phyloP scores from a whole-genome alignment of 441 rosid species.

The Manihot esculenta region DNA sequence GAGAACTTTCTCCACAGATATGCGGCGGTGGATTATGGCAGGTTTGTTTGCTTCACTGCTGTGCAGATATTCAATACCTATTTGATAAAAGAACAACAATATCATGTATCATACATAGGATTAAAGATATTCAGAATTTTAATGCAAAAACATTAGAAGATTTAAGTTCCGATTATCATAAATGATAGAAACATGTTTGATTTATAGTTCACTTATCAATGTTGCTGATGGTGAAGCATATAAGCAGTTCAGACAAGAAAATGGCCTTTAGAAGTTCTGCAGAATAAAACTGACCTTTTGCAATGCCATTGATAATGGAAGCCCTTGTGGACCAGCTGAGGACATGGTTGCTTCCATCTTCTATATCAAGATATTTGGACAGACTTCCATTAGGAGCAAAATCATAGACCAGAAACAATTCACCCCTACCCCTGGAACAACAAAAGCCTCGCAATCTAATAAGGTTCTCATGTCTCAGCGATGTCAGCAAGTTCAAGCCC shows the following conservation, averaged over 20 bases:
- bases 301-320: conserved; percentile 76
- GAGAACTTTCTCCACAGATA: conserved; percentile 75
- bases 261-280: not conserved
- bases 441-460: conserved; percentile 79
- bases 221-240: not conserved
- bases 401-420: conserved; percentile 80
- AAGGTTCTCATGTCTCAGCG: conserved; percentile 69
- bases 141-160: too few species aligned
- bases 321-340: conserved; percentile 79
- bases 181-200: too few species aligned
- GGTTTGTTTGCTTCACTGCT: conserved; percentile 51
- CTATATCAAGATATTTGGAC: conserved; percentile 67
- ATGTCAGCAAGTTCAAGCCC: conserved; percentile 66
- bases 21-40: conserved; percentile 60
- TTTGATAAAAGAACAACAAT: not conserved
- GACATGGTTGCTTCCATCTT: conserved; percentile 39
- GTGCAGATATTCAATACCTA: conserved; percentile 85
- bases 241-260: too few species aligned
- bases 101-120: not conserved
- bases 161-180: too few species aligned
- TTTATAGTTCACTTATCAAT: not conserved
- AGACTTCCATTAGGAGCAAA: conserved; percentile 69
- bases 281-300: conserved; percentile 55
- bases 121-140: not conserved
- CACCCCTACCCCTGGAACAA: conserved; percentile 77